Evolutionary conservation across 139 green algal genomes (phyloP), one percentile per base, ranked within the genome.

Genomic region (Bryopsis sp.): DNA sequence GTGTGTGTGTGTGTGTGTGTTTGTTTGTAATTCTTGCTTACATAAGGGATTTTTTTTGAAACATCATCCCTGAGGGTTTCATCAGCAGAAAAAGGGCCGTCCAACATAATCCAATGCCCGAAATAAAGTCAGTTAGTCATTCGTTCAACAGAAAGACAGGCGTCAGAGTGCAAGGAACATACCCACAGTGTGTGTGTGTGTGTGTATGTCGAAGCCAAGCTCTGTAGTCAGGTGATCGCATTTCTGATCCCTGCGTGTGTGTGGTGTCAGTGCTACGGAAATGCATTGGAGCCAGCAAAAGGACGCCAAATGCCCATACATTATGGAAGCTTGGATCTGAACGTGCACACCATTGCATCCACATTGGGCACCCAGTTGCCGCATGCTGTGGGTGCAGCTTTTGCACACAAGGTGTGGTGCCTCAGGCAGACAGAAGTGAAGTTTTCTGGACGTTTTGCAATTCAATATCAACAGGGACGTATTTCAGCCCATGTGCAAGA

Each of bases 261-360:
- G 1, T 5, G 15, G 15, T 35, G 11, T 67, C 75, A 91, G 81
- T 90, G 85, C 68, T 92, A 84, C 78, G 89, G 89, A 54, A 97
- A 92, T 74, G 60, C 57, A 26, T 68, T 77, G 7, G 92, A 95
- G 37, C 70, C 74, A 35, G 87, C 85, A 39, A 94, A 94, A 78
- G 92, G 92, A 22, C 82, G 92, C 8, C 90, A 96, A 78, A 97
- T 97, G 92, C 92, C 92, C 32, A 89, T 97, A 34, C 92, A 97
- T 76, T 97, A 97, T 72, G 92, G 92, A 37, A 81, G 64, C 73
- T 76, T 68, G 35, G 74, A 79, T 29, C 82, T 89, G 8, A 76
- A 86, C 59, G 95, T 94, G 68, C 88, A 96, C 65, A 97, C 92
- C 58, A 89, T 97, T 48, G 93, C 85, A 4, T 95, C 90, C 0